phyloP scores from a whole-genome alignment of 176 grass and related monocot genomes.

The Panicum miliaceum region DNA sequence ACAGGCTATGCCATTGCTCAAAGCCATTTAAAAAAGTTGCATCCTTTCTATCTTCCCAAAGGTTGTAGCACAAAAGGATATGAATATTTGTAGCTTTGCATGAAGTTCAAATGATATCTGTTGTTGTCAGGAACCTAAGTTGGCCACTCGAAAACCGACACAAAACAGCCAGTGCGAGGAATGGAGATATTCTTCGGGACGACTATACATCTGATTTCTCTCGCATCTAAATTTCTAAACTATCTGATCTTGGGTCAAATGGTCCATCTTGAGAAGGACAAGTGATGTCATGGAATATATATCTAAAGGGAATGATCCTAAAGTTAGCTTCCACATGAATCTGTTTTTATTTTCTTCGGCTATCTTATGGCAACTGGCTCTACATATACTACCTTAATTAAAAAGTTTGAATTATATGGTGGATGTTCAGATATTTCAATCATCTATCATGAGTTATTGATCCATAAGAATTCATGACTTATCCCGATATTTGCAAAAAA shows the following conservation, averaged over 20 bases:
- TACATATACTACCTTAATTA: background rate
- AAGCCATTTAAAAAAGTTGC: background rate
- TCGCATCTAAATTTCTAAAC: background rate
- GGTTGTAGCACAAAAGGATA: background rate
- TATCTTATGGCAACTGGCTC: background rate
- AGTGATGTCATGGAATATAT: background rate
- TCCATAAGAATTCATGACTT: background rate
- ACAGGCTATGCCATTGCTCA: background rate
- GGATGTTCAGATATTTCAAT: background rate
- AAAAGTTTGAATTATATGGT: background rate
- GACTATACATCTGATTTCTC: background rate
- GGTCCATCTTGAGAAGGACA: background rate
- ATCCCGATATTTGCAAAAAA: background rate
- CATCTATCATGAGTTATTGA: background rate
- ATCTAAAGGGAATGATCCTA: background rate
- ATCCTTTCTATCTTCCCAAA: background rate
- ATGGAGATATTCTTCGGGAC: background rate
- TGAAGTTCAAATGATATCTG: background rate
- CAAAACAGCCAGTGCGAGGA: background rate
- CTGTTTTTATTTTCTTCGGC: background rate
- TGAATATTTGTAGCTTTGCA: background rate
- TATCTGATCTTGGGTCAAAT: slow-evolving; percentile 29
- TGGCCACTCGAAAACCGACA: background rate
- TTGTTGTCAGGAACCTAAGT: background rate
- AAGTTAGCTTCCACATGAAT: background rate